Conservation (phyloP, 2,329 filamentous ascomycete genomes). For the Colletotrichum spaethianum region DNA sequence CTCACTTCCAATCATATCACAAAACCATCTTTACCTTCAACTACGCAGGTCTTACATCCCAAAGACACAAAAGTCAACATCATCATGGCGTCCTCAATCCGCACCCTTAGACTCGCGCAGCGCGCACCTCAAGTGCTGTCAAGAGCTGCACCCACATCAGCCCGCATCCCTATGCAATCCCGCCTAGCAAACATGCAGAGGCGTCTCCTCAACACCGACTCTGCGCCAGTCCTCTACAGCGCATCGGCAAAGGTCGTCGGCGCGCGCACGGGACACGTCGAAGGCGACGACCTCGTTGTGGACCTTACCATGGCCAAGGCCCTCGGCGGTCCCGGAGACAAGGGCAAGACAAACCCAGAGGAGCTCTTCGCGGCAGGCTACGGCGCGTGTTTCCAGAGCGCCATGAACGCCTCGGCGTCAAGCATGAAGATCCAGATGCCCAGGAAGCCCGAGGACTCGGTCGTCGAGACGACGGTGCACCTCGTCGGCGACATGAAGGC, state of each 20-base stretch:
- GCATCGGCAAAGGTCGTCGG: slow-evolving; percentile 55
- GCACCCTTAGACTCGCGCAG: slow-evolving; percentile 26
- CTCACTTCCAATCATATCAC: not conserved
- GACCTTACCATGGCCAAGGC: slow-evolving; percentile 60
- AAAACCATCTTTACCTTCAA: not conserved
- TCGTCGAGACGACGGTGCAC: slow-evolving; percentile 59
- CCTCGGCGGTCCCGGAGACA: slow-evolving; percentile 55
- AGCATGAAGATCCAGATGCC: slow-evolving; percentile 58
- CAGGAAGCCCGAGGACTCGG: slow-evolving; percentile 50
- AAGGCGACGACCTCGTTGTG: slow-evolving; percentile 48
- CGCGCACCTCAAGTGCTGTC: slow-evolving; percentile 6
- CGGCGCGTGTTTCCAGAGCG: slow-evolving; percentile 62
- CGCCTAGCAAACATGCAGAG: not conserved
- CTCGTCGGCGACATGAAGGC: slow-evolving; percentile 60
- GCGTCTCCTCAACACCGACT: slow-evolving; percentile 55
- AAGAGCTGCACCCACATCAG: slow-evolving; percentile 2
- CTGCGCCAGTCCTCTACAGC: slow-evolving; percentile 55
- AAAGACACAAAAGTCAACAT: not conserved
- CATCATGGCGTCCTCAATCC: slow-evolving; percentile 23
- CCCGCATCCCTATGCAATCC: not conserved
- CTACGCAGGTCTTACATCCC: too few relatives aligned
- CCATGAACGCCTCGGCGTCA: slow-evolving; percentile 60
- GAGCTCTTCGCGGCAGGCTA: slow-evolving; percentile 64
- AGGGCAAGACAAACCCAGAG: slow-evolving; percentile 61
- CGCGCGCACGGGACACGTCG: slow-evolving; percentile 50